Conservation (phyloP, 1,284 basidiomycete genomes). For the Austropuccinia psidii region DNA sequence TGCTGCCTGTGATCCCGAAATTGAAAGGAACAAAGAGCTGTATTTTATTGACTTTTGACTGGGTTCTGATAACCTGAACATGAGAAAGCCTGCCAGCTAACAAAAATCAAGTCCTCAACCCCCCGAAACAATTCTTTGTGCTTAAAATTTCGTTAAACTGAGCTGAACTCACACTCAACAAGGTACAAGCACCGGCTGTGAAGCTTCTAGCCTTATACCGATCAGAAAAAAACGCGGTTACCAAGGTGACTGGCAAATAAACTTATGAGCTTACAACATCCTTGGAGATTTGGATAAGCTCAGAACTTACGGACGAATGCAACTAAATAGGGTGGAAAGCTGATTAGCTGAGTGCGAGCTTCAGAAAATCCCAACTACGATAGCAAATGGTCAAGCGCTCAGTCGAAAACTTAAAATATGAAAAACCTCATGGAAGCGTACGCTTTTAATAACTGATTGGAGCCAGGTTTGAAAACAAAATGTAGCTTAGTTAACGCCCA, state of each 20-base stretch:
- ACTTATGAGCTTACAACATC: not conserved
- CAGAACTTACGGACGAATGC: not conserved
- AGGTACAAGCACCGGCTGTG: not conserved
- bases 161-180: not conserved
- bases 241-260: not conserved
- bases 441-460: not conserved
- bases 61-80: not conserved
- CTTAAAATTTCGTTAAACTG: too few species aligned
- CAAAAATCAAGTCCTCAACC: not conserved
- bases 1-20: not conserved
- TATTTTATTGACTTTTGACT: not conserved
- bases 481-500: too few species aligned
- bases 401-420: too few species aligned
- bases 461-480: not conserved
- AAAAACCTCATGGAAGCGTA: too few species aligned
- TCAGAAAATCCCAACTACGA: not conserved
- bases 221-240: constrained; percentile 10
- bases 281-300: too few species aligned
- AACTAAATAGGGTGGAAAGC: not conserved
- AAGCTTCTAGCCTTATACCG: not conserved
- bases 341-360: not conserved
- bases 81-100: constrained; percentile 4
- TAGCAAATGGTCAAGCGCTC: not conserved
- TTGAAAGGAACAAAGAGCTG: not conserved
- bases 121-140: too few species aligned